These are phyloP conservation scores for Chaetomium fimeti DNA, from an alignment of 495 filamentous ascomycete genomes.

Conservation along the genomic window DNA sequence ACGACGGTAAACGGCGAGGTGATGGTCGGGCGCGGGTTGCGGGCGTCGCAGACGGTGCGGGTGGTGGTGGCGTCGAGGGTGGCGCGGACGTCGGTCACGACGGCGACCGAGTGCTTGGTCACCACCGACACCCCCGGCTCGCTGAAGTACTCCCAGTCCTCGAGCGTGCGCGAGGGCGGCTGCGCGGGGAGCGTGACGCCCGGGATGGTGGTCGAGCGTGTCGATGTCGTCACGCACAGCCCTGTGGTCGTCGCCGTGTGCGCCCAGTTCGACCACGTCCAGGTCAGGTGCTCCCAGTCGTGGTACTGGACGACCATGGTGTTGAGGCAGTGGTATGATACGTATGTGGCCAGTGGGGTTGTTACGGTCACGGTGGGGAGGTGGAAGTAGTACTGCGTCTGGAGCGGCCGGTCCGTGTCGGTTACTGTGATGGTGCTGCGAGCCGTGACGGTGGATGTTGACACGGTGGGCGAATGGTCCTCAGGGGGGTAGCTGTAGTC, in stretches of 20 bases:
- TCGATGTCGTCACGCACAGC: conserved; percentile 12
- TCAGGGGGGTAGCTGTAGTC: conserved; percentile 5
- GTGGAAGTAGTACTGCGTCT: background rate
- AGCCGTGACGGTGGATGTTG: conserved; percentile 5
- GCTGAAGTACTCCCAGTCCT: conserved; percentile 44
- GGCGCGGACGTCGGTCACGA: background rate
- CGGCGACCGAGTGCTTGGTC: conserved; percentile 16
- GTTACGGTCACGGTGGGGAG: conserved; percentile 13
- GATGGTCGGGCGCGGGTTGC: background rate
- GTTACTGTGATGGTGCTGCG: conserved; percentile 10
- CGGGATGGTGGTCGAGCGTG: conserved; percentile 21
- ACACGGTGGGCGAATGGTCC: background rate
- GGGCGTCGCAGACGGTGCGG: background rate
- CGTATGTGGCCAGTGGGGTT: background rate
- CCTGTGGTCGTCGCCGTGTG: conserved; percentile 4
- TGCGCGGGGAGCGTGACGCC: background rate
- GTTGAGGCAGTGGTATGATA: conserved; percentile 15
- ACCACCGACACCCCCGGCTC: background rate
- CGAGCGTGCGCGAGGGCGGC: conserved; percentile 7
- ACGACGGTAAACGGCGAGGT: background rate
- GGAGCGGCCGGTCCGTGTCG: conserved; percentile 1
- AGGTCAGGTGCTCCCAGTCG: conserved; percentile 2
- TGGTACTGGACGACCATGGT: conserved; percentile 9
- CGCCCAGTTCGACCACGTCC: conserved; percentile 3
- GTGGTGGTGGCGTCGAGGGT: background rate